These are phyloP conservation scores for Candida dajiaensis DNA, from an alignment of 805 yeast species.

Conservation along the genomic window DNA sequence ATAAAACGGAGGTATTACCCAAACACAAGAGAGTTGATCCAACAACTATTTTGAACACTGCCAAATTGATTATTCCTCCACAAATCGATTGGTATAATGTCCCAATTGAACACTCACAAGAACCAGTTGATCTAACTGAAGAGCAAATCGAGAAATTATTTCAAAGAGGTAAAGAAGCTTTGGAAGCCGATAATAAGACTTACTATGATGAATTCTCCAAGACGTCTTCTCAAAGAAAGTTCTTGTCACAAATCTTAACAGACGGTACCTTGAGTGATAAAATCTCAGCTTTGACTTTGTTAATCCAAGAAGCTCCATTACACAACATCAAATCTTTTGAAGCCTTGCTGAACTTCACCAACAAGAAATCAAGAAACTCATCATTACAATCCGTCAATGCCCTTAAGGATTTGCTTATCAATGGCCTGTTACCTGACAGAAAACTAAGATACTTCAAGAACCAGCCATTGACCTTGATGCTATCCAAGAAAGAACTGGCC, in stretches of 20 bases:
- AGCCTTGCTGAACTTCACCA: slow-evolving; percentile 69
- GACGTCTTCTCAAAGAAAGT: slow-evolving; percentile 76
- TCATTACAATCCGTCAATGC: slow-evolving; percentile 88
- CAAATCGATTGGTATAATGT: slow-evolving; percentile 73
- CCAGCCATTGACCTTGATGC: slow-evolving; percentile 44
- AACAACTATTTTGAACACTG: slow-evolving; percentile 42
- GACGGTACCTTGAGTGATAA: slow-evolving; percentile 95
- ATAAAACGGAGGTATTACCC: slow-evolving; percentile 19
- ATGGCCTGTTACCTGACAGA: slow-evolving; percentile 82
- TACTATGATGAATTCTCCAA: slow-evolving; percentile 72
- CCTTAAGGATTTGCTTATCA: slow-evolving; percentile 77
- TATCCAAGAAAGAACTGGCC: slow-evolving; percentile 54
- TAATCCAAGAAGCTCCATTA: slow-evolving; percentile 91
- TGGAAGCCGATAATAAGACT: slow-evolving; percentile 63
- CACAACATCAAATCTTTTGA: slow-evolving; percentile 85
- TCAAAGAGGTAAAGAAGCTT: slow-evolving; percentile 57
- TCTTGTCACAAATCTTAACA: slow-evolving; percentile 79
- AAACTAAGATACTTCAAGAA: slow-evolving; percentile 75
- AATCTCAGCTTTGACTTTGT: slow-evolving; percentile 86
- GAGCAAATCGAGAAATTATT: slow-evolving; percentile 56
- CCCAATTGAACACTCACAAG: slow-evolving; percentile 31
- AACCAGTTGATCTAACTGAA: slow-evolving; percentile 28
- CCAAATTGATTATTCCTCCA: slow-evolving; percentile 52
- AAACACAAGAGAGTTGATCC: slow-evolving; percentile 26
- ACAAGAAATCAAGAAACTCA: slow-evolving; percentile 89